Conservation (phyloP, 208 protist genomes). For the Naegleria lovaniensis region DNA sequence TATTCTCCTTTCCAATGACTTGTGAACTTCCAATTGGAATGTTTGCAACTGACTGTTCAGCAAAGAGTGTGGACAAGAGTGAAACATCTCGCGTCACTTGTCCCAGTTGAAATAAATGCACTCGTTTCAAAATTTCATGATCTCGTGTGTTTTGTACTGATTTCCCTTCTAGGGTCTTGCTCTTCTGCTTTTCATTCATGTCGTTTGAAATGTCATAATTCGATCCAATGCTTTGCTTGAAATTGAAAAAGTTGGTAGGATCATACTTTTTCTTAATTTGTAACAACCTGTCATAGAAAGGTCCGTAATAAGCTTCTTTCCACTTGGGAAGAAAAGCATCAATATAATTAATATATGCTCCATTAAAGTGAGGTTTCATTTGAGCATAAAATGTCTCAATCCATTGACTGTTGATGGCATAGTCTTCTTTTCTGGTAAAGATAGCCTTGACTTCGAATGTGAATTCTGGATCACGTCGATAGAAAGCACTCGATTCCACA, state of each 20-base stretch:
- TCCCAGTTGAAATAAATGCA: background rate
- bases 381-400: background rate
- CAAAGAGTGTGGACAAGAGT: background rate
- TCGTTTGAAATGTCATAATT: background rate
- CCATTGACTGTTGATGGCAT: background rate
- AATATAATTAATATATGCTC: background rate
- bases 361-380: background rate
- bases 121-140: background rate
- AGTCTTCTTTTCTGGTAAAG: background rate
- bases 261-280: background rate
- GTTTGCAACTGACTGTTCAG: background rate
- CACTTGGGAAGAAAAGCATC: background rate
- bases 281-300: background rate
- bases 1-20: background rate
- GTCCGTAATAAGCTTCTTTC: background rate
- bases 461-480: background rate
- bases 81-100: background rate
- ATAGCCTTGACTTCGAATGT: background rate
- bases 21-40: background rate
- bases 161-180: background rate
- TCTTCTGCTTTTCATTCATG: background rate
- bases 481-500: background rate
- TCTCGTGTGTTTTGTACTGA: background rate
- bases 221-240: background rate
- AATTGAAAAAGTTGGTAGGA: constrained; percentile 14